Base-by-base conservation (phyloP, 2,329 filamentous ascomycete species). In the Colletotrichum chrysophilum region DNA sequence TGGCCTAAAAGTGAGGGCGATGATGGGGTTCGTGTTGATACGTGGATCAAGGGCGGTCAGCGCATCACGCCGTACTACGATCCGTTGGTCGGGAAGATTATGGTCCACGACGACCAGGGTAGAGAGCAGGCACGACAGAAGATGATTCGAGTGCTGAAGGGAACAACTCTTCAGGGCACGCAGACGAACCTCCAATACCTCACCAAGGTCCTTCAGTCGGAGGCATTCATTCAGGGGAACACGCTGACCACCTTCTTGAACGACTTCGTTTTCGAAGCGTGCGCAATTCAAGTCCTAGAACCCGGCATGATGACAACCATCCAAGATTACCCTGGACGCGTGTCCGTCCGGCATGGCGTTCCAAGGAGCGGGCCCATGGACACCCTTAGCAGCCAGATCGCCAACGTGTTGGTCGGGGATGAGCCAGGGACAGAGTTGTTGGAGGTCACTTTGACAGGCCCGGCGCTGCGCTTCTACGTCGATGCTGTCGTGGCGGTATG, bases 351-450 rank as follows among this genome's bases (percentile, higher is more conserved):
- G 2, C 88, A 88, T 78, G 92, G 91, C 8, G 89, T 93, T 65
- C 89, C 89, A 5, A 89, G 91, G 36, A 87, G 88, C 5, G 91
- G 92, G 0, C 90, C 92, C 0, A 93, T 93, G 91, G 91, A 93
- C 78, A 85, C 87, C 1, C 79, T 93, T n/a, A 87, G 89, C 2
- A 89, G 90, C 61, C 87, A 88, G 28, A 85, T 92, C 32, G 91
- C 90, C 3, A 94, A 93, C 77, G 83, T 89, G 24, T 84, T 93
- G 2, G 91, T 90, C 0, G 91, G 91, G 1, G 93, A 93, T 69
- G 78, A 85, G 0, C 79, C 84, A 1, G 86, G 85, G 0, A 86
- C 82, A 5, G 92, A 92, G 80, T 87, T 86, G 0, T 81, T 94
- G 1, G 92, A 94, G 78, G 43, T 62, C 16, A 56, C 56, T 3